phyloP scores from a whole-genome alignment of 2,329 filamentous ascomycete genomes.

The Rhinocladiella mackenziei region DNA sequence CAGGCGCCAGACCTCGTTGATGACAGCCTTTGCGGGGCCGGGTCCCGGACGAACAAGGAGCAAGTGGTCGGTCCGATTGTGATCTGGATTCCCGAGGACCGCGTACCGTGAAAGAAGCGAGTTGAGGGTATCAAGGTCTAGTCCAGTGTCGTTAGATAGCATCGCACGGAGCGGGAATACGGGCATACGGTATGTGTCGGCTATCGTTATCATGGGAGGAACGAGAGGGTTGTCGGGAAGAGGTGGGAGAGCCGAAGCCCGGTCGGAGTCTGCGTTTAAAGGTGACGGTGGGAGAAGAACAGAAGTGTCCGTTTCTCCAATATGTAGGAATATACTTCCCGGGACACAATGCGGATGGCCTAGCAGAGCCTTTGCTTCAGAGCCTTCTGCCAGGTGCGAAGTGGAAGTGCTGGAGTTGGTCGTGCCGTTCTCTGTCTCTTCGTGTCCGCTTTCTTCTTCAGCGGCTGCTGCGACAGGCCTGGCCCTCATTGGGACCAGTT shows the following conservation, averaged over 20 bases:
- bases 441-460: not conserved
- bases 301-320: constrained; percentile 6
- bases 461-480: not conserved
- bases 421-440: not conserved
- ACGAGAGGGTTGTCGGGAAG: constrained; percentile 12
- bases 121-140: constrained; percentile 4
- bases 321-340: constrained; percentile 18
- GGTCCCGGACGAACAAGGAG: constrained; percentile 19
- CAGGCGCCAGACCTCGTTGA: constrained; percentile 26
- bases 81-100: not conserved
- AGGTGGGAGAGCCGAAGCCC: not conserved
- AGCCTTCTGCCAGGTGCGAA: not conserved
- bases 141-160: constrained; percentile 3
- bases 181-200: constrained; percentile 19
- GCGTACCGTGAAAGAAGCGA: not conserved
- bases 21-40: constrained; percentile 9
- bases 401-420: not conserved
- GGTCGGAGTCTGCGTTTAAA: not conserved
- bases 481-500: not conserved
- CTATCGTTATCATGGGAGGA: constrained; percentile 24
- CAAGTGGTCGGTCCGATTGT: constrained; percentile 8
- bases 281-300: constrained; percentile 1
- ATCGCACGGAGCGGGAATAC: constrained; percentile 23
- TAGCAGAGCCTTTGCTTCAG: constrained; percentile 3
- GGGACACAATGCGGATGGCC: constrained; percentile 11